A percentile compares a stretch with the other conserved stretches of the same genome.
Conservation (phyloP, 2,329 filamentous ascomycete species). For the Pyrenophora seminiperda region DNA sequence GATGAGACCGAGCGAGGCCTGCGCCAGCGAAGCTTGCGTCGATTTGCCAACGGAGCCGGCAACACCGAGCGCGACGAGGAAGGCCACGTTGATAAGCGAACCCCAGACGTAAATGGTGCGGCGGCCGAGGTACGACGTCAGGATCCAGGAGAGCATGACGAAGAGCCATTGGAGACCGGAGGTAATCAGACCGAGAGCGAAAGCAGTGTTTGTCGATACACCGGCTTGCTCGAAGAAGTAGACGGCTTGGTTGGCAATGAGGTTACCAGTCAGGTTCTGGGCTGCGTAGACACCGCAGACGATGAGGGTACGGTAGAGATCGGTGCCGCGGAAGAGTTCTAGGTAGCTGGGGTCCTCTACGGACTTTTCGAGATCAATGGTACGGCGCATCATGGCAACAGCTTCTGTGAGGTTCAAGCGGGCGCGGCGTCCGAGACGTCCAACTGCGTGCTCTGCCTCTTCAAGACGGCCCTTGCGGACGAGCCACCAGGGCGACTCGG, state of each 20-base stretch:
- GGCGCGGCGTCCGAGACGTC: constrained; percentile 55
- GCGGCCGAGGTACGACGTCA: constrained; percentile 67
- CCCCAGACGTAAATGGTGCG: constrained; percentile 69
- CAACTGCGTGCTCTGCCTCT: constrained; percentile 55
- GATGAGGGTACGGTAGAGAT: constrained; percentile 60
- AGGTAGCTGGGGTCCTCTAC: constrained; percentile 55
- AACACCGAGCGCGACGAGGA: constrained; percentile 65
- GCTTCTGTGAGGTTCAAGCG: constrained; percentile 51
- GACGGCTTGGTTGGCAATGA: constrained; percentile 67
- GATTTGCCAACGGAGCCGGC: constrained; percentile 57
- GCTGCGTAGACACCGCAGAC: constrained; percentile 63
- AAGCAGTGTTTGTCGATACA: constrained; percentile 60
- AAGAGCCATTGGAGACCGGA: constrained; percentile 66
- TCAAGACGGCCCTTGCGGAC: constrained; percentile 52
- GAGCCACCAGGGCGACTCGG: constrained; percentile 60
- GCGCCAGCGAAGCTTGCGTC: constrained; percentile 56
- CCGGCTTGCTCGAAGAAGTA: constrained; percentile 69
- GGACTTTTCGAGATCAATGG: constrained; percentile 60
- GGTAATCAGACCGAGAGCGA: constrained; percentile 67
- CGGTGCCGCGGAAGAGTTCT: constrained; percentile 62
- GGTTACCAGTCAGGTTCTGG: constrained; percentile 66
- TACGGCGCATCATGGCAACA: constrained; percentile 65
- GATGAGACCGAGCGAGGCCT: constrained; percentile 67
- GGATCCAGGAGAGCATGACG: constrained; percentile 70
- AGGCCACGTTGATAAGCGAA: constrained; percentile 57